A percentile compares a stretch with the other conserved stretches of the same genome.
These are phyloP conservation scores for Fusarium proliferatum DNA, from an alignment of 2,329 filamentous ascomycete species.

Conservation along the genomic window DNA sequence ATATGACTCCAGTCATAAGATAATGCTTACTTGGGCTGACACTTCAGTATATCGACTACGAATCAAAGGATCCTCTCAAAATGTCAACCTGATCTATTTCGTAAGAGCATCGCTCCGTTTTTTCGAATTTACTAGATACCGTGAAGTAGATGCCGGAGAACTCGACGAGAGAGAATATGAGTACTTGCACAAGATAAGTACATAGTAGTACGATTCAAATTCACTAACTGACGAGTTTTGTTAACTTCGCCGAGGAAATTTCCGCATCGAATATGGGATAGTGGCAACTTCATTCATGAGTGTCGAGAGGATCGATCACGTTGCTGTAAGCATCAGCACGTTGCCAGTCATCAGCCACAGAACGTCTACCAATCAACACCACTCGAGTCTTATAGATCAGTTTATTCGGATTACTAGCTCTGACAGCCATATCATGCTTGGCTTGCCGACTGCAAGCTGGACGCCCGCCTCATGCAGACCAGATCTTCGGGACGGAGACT, in stretches of 20 bases:
- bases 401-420: not conserved
- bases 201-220: not conserved
- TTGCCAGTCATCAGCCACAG: not conserved
- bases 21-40: no score
- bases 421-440: not conserved
- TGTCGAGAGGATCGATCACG: not conserved
- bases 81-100: not conserved
- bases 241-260: not conserved
- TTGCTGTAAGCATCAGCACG: not conserved
- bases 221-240: accelerated
- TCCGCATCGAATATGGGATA: no score
- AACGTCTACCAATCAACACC: no score
- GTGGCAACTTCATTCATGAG: not conserved
- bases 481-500: not conserved
- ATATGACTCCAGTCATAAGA: no score
- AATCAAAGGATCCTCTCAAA: accelerated
- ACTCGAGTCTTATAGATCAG: not conserved
- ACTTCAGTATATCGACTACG: accelerated
- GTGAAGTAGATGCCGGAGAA: not conserved
- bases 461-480: not conserved
- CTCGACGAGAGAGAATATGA: not conserved
- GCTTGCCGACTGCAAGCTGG: not conserved
- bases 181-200: no score
- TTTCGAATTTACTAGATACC: not conserved
- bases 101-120: not conserved